Conservation (phyloP, 169 alveolate genomes). For the Besnoitia besnoiti region DNA sequence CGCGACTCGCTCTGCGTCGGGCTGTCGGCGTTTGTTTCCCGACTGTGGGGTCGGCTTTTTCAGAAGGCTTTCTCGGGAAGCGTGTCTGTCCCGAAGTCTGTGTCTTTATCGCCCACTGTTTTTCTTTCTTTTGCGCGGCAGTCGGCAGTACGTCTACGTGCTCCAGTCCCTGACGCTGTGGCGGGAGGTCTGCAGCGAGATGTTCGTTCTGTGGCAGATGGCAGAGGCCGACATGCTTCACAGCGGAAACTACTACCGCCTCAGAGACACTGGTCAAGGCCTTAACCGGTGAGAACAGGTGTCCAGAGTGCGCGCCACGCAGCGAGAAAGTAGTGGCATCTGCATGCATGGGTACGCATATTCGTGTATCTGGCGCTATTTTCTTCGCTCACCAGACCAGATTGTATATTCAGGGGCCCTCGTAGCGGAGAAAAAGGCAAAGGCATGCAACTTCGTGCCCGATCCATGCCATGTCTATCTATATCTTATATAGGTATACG, state of each 20-base stretch:
- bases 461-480: too few species aligned
- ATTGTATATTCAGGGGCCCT: too few species aligned
- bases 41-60: background rate
- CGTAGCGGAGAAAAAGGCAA: too few species aligned
- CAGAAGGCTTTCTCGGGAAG: background rate
- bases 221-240: slow-evolving; percentile 92
- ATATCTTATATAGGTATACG: too few species aligned
- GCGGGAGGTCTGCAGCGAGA: slow-evolving; percentile 90
- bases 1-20: too few species aligned
- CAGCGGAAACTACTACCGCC: slow-evolving; percentile 82
- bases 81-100: too few species aligned
- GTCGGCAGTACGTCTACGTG: slow-evolving; percentile 89
- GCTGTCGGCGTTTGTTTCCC: background rate
- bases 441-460: too few species aligned
- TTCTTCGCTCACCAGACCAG: too few species aligned
- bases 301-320: too few species aligned
- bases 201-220: slow-evolving; percentile 90
- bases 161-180: slow-evolving; percentile 90
- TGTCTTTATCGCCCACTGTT: background rate
- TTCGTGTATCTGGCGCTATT: too few species aligned
- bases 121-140: background rate
- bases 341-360: too few species aligned
- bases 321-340: too few species aligned
- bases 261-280: slow-evolving; percentile 92
- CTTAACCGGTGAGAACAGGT: slow-evolving; percentile 77